Evolutionary conservation across 2,329 filamentous ascomycete genomes (phyloP), one percentile per base, ranked within the genome.

Genomic region (Sporothrix mexicana): DNA sequence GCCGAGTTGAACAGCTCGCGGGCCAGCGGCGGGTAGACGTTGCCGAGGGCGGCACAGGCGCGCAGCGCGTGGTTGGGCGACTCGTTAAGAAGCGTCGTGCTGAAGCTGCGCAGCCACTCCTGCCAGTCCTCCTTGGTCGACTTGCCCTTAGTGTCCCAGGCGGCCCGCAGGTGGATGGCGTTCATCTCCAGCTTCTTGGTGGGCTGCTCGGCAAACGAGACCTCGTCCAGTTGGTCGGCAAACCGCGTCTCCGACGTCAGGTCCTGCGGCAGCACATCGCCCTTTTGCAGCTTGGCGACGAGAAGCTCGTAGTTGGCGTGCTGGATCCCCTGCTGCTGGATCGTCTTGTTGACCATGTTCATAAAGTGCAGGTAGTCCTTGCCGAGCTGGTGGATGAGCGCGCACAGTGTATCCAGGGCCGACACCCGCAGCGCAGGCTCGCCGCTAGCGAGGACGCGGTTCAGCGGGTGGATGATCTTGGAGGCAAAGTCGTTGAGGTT

Each of bases 81-180:
- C 80, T 99, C 97, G 74, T 95, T 93, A 61, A 99, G 87, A 8
- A 99, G 86, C 72, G 97, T 97, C 47, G 97, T 95, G 79, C 95
- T 98, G 83, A 99, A 97, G 41, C 95, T 89, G 74, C 97, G 90
- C 82, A 99, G 94, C 96, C 96, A 99, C 81, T 99, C 96, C 78
- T 97, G 93, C 96, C 96, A 99, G 82, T 99, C 96, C 80, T 99
- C 96, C 78, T 95, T 94, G 10, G 96, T 99, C 0, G 95, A 98
- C 79, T 98, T 98, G 74, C 97, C 94, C 73, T 92, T 94, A 0
- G 97, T 96, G 77, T 98, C 96, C 96, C 96, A 99, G 0, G 97
- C 96, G 75, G 92, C 92, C 82, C 98, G 98, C 25, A 99, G 85
- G 84, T 99, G 97, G 75, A 98, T 95, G 69, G 97, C 94, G 77